Conservation (phyloP, 148 eudicot genomes). For the Fagopyrum homotropicum region DNA sequence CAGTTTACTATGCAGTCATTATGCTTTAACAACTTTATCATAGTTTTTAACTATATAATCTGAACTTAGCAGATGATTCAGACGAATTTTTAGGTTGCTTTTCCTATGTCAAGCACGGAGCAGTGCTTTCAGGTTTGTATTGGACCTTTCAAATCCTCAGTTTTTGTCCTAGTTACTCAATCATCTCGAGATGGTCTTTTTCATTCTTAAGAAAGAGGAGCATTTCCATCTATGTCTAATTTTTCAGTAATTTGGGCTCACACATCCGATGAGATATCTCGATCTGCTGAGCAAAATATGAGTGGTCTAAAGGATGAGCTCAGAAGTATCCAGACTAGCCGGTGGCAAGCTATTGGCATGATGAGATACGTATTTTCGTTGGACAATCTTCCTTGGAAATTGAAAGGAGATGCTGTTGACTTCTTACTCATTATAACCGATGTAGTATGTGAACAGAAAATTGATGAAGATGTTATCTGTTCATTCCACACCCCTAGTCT, state of each 20-base stretch:
- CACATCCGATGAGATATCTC: slow-evolving; percentile 46
- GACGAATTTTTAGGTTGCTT: slow-evolving; percentile 49
- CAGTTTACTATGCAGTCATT: not conserved
- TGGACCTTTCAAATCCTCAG: slow-evolving; percentile 3
- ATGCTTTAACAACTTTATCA: not conserved
- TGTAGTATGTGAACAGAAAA: slow-evolving; percentile 20
- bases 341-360: slow-evolving; percentile 77
- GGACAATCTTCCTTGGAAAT: slow-evolving; percentile 50
- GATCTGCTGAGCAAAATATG: slow-evolving; percentile 52
- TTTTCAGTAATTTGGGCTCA: slow-evolving; percentile 78
- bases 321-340: slow-evolving; percentile 38
- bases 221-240: slow-evolving; percentile 6
- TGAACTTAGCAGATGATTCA: slow-evolving; percentile 39
- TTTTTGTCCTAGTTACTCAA: slow-evolving; percentile 11
- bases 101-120: slow-evolving; percentile 73
- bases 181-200: not conserved
- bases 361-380: slow-evolving; percentile 45
- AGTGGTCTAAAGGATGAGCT: slow-evolving; percentile 47
- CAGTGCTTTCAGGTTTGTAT: slow-evolving; percentile 64
- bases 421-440: slow-evolving; percentile 62
- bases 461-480: slow-evolving; percentile 32
- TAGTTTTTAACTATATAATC: not conserved
- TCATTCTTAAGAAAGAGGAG: slow-evolving; percentile 4
- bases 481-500: slow-evolving; percentile 33
- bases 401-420: slow-evolving; percentile 52